Evolutionary conservation across 2,329 filamentous ascomycete species (phyloP), one percentile per base, ranked within the genome.

Genomic region (Gaeumannomyces tritici): DNA sequence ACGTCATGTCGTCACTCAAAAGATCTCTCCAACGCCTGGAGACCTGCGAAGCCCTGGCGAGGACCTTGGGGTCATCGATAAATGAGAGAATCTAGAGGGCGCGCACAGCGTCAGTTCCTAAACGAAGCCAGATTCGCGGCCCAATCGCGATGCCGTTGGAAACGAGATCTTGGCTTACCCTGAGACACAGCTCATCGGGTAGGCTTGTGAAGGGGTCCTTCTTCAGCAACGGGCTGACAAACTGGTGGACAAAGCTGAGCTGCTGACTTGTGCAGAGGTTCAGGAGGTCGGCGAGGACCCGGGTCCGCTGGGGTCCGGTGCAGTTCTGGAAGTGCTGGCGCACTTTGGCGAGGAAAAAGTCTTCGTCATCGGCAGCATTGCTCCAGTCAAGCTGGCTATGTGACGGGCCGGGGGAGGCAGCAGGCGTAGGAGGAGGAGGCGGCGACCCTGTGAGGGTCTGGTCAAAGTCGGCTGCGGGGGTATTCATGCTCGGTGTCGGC

Each of bases 241-340:
- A 96, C 73, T 96, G 91, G 68, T 96, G 91, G 26, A 99, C 93
- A 72, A 97, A 98, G 75, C 92, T 96, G 67, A 99, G 81, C 74
- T 96, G 89, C 71, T 96, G 92, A 69, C 91, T 97, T 68, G 96
- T 96, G 78, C 95, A 99, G 68, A 96, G 84, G 70, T 96, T 96
- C 66, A 99, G 79, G 63, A 99, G 80, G 72, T 96, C 93, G 60
- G 91, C 91, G 64, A 99, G 79, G 69, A 96, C 85, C 54, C 90
- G 84, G 69, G 92, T 90, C 63, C 90, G 86, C 74, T 93, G 89
- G 0, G 86, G 83, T 28, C 88, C 84, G 63, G 87, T 89, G 73
- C 91, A 87, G 62, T 88, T 85, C 69, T 87, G 86, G 71, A 98
- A 98, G 70, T 92, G 86, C 64, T 88, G 84, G 64, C 90, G 85